A percentile compares a stretch with the other conserved stretches of the same genome.
Conservation (phyloP, 208 protist species). For the Trypanosoma congolense region DNA sequence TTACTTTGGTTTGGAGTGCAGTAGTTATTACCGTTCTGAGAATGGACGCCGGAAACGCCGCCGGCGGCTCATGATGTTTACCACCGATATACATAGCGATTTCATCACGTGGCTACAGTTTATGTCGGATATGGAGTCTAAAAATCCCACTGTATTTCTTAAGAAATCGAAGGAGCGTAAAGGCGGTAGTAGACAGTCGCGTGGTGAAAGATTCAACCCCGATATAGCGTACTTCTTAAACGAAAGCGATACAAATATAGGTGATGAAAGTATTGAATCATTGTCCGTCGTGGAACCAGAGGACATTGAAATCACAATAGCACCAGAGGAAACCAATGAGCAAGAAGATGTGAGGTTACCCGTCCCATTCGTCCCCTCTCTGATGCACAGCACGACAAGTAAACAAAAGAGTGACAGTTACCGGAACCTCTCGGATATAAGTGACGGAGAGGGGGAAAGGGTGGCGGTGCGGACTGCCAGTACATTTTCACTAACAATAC, state of each 20-base stretch:
- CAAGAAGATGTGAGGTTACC: background rate
- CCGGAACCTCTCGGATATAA: background rate
- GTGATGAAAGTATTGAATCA: background rate
- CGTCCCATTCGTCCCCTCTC: background rate
- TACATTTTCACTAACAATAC: no score
- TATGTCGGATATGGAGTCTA: conserved; percentile 27
- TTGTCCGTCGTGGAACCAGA: background rate
- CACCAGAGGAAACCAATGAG: background rate
- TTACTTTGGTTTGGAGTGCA: conserved; percentile 53
- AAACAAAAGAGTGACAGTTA: background rate
- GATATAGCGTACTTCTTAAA: background rate
- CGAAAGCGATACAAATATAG: background rate
- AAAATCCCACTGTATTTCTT: no score
- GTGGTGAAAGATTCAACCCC: background rate
- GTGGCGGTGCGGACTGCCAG: no score
- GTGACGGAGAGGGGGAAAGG: background rate
- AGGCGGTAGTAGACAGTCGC: no score
- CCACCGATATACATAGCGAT: conserved; percentile 34
- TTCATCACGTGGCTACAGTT: conserved; percentile 39
- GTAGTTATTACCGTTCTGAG: conserved; percentile 14
- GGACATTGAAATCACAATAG: background rate
- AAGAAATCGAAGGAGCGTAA: no score
- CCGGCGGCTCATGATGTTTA: conserved; percentile 37
- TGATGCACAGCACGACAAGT: background rate
- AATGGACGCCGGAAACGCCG: conserved; percentile 8